These are phyloP conservation scores for Kewa caespitosa DNA, from an alignment of 179 eudicot species.

Conservation along the genomic window DNA sequence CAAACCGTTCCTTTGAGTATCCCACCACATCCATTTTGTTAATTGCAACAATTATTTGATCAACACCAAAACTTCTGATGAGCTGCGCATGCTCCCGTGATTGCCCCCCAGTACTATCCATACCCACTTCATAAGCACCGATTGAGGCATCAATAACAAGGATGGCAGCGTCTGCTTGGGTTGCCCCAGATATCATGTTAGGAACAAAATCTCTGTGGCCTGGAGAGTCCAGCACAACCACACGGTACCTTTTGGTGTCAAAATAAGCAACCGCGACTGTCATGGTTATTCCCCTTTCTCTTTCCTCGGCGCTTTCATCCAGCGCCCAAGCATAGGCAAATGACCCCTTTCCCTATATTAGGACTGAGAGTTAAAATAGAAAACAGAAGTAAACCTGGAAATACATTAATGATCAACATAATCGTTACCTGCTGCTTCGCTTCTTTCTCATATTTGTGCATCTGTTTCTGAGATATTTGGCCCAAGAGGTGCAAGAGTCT, in stretches of 20 bases:
- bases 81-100: constrained; percentile 96
- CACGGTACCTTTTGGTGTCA: constrained; percentile 71
- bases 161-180: constrained; percentile 97
- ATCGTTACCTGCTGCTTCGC: constrained; percentile 68
- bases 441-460: constrained; percentile 93
- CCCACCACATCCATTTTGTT: constrained; percentile 95
- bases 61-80: constrained; percentile 95
- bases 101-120: constrained; percentile 79
- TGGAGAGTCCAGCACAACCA: constrained; percentile 93
- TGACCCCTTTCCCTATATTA: constrained; percentile 89
- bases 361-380: constrained; percentile 18
- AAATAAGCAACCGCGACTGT: constrained; percentile 97
- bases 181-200: constrained; percentile 97
- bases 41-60: constrained; percentile 80
- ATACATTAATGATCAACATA: constrained; percentile 5
- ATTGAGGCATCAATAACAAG: constrained; percentile 90
- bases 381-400: background rate
- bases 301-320: constrained; percentile 96
- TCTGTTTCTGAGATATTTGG: constrained; percentile 72
- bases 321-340: constrained; percentile 98
- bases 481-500: constrained; percentile 88
- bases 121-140: constrained; percentile 92
- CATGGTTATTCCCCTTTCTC: constrained; percentile 98
- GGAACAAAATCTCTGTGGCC: constrained; percentile 99
- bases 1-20: constrained; percentile 89